These are phyloP conservation scores for Daldinia grandis DNA, from an alignment of 495 filamentous ascomycete species.

Conservation along the genomic window DNA sequence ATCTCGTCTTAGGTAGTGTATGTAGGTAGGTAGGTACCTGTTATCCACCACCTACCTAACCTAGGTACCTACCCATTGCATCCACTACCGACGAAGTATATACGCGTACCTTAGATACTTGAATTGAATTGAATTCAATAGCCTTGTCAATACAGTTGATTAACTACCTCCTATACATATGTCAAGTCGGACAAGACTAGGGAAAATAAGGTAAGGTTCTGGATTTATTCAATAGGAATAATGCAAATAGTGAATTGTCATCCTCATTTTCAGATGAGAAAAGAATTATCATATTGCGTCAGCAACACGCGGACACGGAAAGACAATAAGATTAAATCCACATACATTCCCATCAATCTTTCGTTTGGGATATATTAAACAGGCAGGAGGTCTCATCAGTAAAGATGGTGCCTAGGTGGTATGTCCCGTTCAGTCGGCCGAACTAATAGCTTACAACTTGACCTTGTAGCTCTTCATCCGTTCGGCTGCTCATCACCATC, in stretches of 20 bases:
- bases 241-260: constrained; percentile 7
- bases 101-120: too few species aligned
- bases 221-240: not conserved
- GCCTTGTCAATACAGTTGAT: too few species aligned
- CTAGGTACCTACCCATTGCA: too few species aligned
- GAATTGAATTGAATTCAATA: too few species aligned
- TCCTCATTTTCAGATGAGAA: not conserved
- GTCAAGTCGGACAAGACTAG: constrained; percentile 9
- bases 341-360: not conserved
- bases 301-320: constrained; percentile 3
- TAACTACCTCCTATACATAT: too few species aligned
- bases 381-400: not conserved
- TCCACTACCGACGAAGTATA: too few species aligned
- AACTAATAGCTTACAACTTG: not conserved
- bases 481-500: constrained; percentile 45
- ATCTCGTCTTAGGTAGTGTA: too few species aligned
- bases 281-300: constrained; percentile 17
- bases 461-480: constrained; percentile 31
- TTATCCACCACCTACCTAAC: too few species aligned
- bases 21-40: too few species aligned
- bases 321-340: constrained; percentile 3
- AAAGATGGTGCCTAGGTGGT: constrained; percentile 3
- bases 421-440: constrained; percentile 2
- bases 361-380: not conserved
- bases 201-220: not conserved